Evolutionary conservation across 2,329 filamentous ascomycete genomes (phyloP), one percentile per base, ranked within the genome.

Genomic region (Hypomyces rosellus): DNA sequence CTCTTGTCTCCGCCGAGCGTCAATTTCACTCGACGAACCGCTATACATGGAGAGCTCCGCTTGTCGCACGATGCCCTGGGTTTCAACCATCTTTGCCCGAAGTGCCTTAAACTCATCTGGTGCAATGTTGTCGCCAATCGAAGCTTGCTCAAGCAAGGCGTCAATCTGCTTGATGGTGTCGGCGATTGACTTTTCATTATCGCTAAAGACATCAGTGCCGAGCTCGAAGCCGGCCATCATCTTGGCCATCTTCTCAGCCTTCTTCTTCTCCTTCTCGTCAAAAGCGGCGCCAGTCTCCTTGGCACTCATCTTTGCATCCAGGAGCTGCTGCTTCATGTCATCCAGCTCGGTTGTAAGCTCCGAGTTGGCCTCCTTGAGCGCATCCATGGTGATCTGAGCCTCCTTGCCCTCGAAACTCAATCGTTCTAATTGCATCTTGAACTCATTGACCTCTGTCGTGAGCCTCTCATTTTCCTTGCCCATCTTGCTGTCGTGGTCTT

Each of bases 191-290:
- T 85, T 81, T 69, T 99, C 93, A 60, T 96, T 96, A 52, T 93
- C 88, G 59, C 90, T 96, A 67, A 97, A 95, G 33, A 95, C 85
- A 51, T 96, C 91, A 45, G 87, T 86, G 41, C 90, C 92, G 34
- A 99, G 81, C 63, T 99, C 92, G 62, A 99, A 97, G 3, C 92
- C 90, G 52, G 93, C 93, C 92, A 99, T 96, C 93, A 99, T 99
- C 78, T 96, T 88, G 40, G 93, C 93, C 93, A 99, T 99, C 72
- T 95, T 93, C 73, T 99, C 93, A 1, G 91, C 89, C 78, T 99
- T 99, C 74, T 90, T 91, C 77, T 90, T 92, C 72, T 97, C 95
- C 77, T 99, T 99, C 71, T 97, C 93, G 60, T 97, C 92, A 16
- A 95, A 74, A 14, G 89, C 86, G 8, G 90, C 90, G 41, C 82